These are phyloP conservation scores for Phialocephala sp. DNA, from an alignment of 2,329 filamentous ascomycete species.

Conservation along the genomic window DNA sequence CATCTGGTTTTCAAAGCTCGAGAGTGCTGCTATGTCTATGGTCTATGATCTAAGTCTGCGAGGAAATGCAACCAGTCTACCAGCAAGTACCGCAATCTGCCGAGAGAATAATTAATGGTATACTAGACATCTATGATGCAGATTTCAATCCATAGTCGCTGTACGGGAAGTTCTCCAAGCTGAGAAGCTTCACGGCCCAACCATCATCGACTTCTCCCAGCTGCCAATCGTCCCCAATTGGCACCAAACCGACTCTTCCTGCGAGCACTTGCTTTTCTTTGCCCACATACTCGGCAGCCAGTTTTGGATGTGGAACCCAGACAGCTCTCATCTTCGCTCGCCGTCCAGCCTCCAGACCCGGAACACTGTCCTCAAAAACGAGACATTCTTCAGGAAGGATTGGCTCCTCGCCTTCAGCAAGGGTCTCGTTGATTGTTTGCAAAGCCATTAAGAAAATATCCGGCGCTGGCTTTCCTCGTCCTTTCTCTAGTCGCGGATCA, in stretches of 20 bases:
- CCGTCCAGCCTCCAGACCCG: conserved; percentile 86
- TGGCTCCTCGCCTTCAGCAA: conserved; percentile 64
- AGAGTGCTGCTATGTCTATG: neutral
- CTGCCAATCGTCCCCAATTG: conserved; percentile 56
- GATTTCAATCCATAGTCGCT: conserved; percentile 41
- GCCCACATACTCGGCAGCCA: conserved; percentile 76
- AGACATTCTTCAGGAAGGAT: conserved; percentile 86
- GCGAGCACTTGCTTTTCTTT: conserved; percentile 82
- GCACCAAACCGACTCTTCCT: conserved; percentile 50
- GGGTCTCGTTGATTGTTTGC: conserved; percentile 77
- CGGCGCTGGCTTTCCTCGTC: conserved; percentile 87
- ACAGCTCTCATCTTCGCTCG: conserved; percentile 93
- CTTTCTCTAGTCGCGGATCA: conserved; percentile 74
- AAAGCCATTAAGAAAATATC: conserved; percentile 95
- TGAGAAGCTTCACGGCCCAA: conserved; percentile 46
- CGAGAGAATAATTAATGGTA: neutral
- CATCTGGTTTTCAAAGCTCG: neutral
- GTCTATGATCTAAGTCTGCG: neutral
- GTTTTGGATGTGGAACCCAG: conserved; percentile 84
- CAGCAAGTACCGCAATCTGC: neutral
- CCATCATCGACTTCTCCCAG: conserved; percentile 47
- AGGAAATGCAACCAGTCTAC: neutral
- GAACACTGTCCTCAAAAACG: conserved; percentile 93
- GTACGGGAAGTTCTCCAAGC: conserved; percentile 47
- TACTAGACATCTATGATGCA: neutral